These are phyloP conservation scores for Phycomyces nitens DNA, from an alignment of 192 early-diverging fungal genomes.

Conservation along the genomic window DNA sequence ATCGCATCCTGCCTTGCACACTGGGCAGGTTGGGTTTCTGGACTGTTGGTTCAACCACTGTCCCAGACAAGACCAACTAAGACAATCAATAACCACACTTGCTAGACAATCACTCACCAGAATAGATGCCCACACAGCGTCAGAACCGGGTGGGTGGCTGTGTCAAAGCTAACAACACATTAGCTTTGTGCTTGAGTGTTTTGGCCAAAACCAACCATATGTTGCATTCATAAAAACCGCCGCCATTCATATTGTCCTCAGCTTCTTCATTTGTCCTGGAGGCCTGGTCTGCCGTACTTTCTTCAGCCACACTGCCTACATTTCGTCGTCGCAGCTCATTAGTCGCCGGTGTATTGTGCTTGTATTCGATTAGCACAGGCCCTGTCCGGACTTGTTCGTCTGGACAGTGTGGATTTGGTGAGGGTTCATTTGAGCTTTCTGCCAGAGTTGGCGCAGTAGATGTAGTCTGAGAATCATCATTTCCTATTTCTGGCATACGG, in stretches of 20 bases:
- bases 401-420: no score
- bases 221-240: conserved; percentile 42
- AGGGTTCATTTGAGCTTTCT: no score
- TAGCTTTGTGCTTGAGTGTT: background rate
- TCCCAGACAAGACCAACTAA: conserved; percentile 64
- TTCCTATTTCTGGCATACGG: no score
- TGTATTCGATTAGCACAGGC: background rate
- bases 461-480: no score
- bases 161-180: conserved; percentile 61
- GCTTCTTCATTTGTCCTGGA: background rate
- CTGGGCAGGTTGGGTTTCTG: conserved; percentile 73
- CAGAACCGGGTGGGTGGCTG: conserved; percentile 68
- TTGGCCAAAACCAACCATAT: conserved; percentile 30
- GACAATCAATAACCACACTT: background rate
- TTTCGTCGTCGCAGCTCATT: background rate
- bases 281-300: background rate
- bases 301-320: background rate
- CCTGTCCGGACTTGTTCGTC: background rate
- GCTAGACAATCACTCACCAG: conserved; percentile 43
- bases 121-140: conserved; percentile 80
- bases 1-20: conserved; percentile 82
- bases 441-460: no score
- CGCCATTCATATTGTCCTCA: conserved; percentile 6
- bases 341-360: background rate
- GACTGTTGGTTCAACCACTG: conserved; percentile 73